Evolutionary conservation across 2,329 filamentous ascomycete species (phyloP), one percentile per base, ranked within the genome.

Genomic region (Ceratocystis lukuohia): DNA sequence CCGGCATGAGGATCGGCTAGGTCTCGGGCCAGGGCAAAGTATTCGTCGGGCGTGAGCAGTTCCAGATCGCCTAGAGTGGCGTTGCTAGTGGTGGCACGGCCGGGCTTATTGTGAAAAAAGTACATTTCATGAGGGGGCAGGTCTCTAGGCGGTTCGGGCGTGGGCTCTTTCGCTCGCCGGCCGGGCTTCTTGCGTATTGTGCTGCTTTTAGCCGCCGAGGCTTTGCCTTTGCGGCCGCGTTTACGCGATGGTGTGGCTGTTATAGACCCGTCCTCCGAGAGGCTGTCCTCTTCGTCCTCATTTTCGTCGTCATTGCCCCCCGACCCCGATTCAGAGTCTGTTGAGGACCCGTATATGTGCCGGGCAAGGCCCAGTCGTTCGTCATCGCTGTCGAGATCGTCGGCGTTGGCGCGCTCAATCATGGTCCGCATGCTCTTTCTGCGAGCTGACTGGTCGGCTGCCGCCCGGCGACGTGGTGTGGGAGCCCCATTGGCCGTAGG

Each of bases 11-110:
- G 64, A 45, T 82, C 78, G 45, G 83, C 81, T 37, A 89, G 78
- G 56, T 77, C 70, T 12, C 67, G 67, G 2, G 67, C 67, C 37
- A 88, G 77, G 57, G 83, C 80, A 71, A 96, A 96, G 75, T 94
- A 99, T 73, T 96, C 91, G 67, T 97, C 92, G 72, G 96, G 92
- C 1, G 89, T 91, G 66, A 97, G 84, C 10, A 96, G 79, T 3
- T 84, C 80, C 44, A 95, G 78, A 3, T 87, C 85, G 0, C 87
- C 82, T 4, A 97, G 80, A 0, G 85, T 96, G 70, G 94, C 94
- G 73, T 89, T 88, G 1, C 92, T 96, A 0, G 93, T 96, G 75
- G 92, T 92, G 57, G 84, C 80, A 3, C 85, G 82, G 1, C 90
- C 91, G 0, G 89, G 86, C 61, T 90, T 87, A 73, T 96, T 96